A percentile compares a stretch with the other conserved stretches of the same genome.
Conservation (phyloP, 164 flowering plant species). For the Sedum album region DNA sequence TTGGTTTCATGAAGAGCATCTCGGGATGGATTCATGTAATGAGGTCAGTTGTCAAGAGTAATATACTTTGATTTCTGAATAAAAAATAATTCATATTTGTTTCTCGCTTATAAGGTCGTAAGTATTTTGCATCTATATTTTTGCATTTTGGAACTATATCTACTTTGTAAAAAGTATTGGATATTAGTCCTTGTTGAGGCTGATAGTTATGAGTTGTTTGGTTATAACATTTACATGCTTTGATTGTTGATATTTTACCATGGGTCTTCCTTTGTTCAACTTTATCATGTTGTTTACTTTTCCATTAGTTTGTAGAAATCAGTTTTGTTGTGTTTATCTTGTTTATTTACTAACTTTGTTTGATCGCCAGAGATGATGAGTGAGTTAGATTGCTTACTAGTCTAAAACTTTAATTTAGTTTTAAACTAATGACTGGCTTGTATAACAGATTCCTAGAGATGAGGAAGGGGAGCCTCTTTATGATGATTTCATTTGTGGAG, state of each 20-base stretch:
- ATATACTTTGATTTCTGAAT: no score
- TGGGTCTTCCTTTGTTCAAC: not conserved
- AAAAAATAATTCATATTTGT: no score
- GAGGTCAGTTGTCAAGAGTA: slow-evolving; percentile 43
- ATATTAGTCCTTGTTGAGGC: no score
- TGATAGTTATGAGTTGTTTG: no score
- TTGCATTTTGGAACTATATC: no score
- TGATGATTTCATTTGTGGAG: slow-evolving; percentile 82
- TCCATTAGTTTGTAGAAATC: not conserved
- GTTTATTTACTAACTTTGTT: not conserved
- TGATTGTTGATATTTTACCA: not conserved
- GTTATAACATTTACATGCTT: no score
- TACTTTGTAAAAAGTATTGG: no score
- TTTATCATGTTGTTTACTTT: not conserved
- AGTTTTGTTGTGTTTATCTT: not conserved
- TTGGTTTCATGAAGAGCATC: slow-evolving; percentile 96
- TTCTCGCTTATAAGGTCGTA: no score
- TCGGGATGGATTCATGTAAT: slow-evolving; percentile 57
- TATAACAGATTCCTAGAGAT: slow-evolving; percentile 76
- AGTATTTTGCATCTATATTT: not conserved
- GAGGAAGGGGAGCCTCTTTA: slow-evolving; percentile 87
- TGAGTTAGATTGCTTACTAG: not conserved
- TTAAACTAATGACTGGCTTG: not conserved
- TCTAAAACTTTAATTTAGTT: not conserved
- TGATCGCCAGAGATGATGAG: not conserved